Conservation (phyloP, 208 protist species). For the Trypanosoma congolense region DNA sequence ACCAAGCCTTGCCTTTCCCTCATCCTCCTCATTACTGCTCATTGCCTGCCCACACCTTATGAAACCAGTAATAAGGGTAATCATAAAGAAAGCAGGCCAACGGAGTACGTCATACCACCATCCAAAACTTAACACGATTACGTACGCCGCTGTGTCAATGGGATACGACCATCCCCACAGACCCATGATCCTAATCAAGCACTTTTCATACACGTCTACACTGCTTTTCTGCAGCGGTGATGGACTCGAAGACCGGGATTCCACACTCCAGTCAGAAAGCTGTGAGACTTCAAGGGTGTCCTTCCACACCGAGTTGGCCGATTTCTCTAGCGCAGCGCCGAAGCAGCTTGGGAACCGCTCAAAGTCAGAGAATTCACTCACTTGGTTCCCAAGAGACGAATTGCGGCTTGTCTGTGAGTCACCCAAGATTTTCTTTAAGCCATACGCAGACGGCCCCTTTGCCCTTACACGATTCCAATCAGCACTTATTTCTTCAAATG, state of each 20-base stretch:
- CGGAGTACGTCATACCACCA: conserved; percentile 8
- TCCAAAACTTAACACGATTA: background rate
- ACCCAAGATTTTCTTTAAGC: background rate
- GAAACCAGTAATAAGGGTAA: conserved; percentile 4
- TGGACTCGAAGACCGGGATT: background rate
- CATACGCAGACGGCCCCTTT: background rate
- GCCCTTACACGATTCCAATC: conserved; percentile 18
- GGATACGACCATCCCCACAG: conserved; percentile 14
- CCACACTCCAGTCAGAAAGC: background rate
- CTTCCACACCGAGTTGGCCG: background rate
- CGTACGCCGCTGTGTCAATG: conserved; percentile 11
- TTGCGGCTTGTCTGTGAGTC: background rate
- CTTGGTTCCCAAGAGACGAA: background rate
- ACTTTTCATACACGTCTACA: conserved; percentile 14
- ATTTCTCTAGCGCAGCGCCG: background rate
- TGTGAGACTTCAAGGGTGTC: background rate
- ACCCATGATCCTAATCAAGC: conserved; percentile 17
- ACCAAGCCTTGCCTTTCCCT: background rate
- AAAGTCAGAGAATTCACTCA: background rate
- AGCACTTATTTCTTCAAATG: conserved; percentile 4
- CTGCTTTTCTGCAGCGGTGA: background rate
- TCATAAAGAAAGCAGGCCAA: conserved; percentile 5
- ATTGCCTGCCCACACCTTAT: background rate
- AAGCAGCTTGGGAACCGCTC: background rate
- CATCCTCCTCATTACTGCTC: background rate